Evolutionary conservation across 164 flowering plant genomes (phyloP), one percentile per base, ranked within the genome.

Genomic region (Annona squamosa): DNA sequence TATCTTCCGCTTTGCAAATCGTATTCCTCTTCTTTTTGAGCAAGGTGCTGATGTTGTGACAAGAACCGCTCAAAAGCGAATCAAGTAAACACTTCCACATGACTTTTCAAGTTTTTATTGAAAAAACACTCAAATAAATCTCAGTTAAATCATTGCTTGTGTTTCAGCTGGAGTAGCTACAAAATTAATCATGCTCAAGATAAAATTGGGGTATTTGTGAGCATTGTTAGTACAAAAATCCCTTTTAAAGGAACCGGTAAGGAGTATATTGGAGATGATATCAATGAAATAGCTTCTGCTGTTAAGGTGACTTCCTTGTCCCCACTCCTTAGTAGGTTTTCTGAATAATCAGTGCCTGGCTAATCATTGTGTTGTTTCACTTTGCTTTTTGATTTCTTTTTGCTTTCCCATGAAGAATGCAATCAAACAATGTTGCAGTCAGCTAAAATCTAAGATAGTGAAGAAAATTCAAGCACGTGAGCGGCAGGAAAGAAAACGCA

Each of bases 1-100:
- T 79, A 89, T 95, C 71, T 95, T 95, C 78, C 93, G 99, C 59
- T 93, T 93, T 81, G 99, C 98, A 47, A 95, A 95, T 63, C 94
- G 99, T 63, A 95, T 95, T 63, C 99, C 98, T 6, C 97, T 95
- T 79, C 94, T 95, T n/a, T 95, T 95, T 77, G 99, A 95, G 86
- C 99, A 93, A 91, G 99, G 99, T 81, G 98, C 97, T 78, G 99
- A 95, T 88, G 99, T 95, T 79, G 98, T 95, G 74, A 95, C 99
- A 70, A 85, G 99, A 77, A 93, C 98, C 76, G 95, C 97, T 52
- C 48, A 85, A 67, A 95, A 90, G 83, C 88, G 99, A 81, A 95
- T 95, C 81, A 93, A 88, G 99, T 95, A 85, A 81, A 37, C 43
- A 48, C 44, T 63, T 46, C 4, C 64, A 44, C 17, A 66, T 66